Evolutionary conservation across 208 protist species (phyloP), one percentile per base, ranked within the genome.

Genomic region (Leishmania lainsoni): DNA sequence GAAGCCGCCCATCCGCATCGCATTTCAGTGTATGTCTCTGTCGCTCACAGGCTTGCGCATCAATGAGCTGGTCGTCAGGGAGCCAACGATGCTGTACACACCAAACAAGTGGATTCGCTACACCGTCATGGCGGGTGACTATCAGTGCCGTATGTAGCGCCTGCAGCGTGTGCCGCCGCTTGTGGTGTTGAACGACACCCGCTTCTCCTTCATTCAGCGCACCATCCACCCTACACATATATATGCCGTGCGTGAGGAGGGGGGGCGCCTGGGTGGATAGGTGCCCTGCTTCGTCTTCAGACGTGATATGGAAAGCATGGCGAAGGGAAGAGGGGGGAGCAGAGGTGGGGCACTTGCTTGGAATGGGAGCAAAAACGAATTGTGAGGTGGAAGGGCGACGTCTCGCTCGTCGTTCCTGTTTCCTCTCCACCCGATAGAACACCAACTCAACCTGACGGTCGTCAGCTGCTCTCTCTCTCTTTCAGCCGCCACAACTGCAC

Each of bases 101-200:
- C 87, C 99, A 5, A 91, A 98, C 75, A 99, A 99, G 80, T 99
- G 99, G 98, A 98, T 99, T 58, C 97, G 99, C 29, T 99, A 99
- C 91, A 92, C 99, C 61, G 99, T 99, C 45, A 95, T 97, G 84
- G 94, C 96, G 59, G 99, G 99, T n/a, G 91, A 97, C 42, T 99
- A 99, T 84, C 96, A 99, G 84, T 97, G 95, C 81, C 90, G 99
- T 48, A 92, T 98, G 39, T 99, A 93, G 26, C 26, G 52, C 39
- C 16, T 22, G 52, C 29, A 10, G 12, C 70, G 71, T 39, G 75
- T 48, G 35, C 42, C 66, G 39, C 35, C 66, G 45, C 56, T 8
- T 80, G 45, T 71, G 42, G 54, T 26, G 66, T 76, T 20, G 48
- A 61, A 61, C 72, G 45, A 16, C 14, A 54, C 45, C 69, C 22